A percentile compares a stretch with the other conserved stretches of the same genome.
These are phyloP conservation scores for Kwoniella sp. DNA, from an alignment of 768 basidiomycete genomes.

Conservation along the genomic window DNA sequence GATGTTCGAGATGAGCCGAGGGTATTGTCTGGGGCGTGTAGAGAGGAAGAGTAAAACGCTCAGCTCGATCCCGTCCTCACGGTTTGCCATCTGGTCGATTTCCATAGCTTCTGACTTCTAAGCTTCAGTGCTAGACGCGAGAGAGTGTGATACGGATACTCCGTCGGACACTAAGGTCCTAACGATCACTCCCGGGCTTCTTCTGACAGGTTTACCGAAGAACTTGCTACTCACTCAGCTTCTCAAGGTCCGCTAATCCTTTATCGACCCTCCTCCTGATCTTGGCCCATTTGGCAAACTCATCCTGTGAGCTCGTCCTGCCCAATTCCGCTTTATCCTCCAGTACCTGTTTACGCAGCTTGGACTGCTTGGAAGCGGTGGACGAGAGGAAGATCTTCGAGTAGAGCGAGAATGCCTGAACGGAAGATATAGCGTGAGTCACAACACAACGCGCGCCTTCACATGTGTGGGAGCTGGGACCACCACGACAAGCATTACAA, in stretches of 20 bases:
- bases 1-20: constrained; percentile 65
- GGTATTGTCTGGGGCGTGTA: constrained; percentile 65
- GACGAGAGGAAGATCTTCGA: constrained; percentile 67
- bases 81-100: no score
- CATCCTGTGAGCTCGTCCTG: constrained; percentile 91
- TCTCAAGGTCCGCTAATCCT: constrained; percentile 84
- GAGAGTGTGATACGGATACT: no score
- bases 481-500: no score
- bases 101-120: no score
- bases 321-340: constrained; percentile 78
- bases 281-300: constrained; percentile 98
- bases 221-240: constrained; percentile 72
- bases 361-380: constrained; percentile 64
- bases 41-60: neutral
- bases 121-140: no score
- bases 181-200: neutral
- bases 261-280: constrained; percentile 87
- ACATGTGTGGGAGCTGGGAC: constrained; percentile 4
- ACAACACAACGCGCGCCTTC: no score
- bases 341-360: constrained; percentile 79
- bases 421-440: no score
- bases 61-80: no score
- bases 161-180: no score
- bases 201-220: no score
- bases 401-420: constrained; percentile 73